phyloP scores from a whole-genome alignment of 148 eudicot species.

The Spergularia marina region DNA sequence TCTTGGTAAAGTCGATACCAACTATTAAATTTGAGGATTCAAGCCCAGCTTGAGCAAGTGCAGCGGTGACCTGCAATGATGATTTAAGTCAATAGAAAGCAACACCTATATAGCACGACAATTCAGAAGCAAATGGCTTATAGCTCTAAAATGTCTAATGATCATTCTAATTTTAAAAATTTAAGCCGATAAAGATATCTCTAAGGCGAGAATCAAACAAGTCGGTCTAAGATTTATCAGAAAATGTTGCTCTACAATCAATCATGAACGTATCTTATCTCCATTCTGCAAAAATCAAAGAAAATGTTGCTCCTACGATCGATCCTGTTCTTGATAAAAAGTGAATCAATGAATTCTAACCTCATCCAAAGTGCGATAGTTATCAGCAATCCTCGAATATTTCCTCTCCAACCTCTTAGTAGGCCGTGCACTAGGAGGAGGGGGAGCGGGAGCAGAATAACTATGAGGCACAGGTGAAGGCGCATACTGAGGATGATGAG shows the following conservation, averaged over 20 bases:
- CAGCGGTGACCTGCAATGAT: constrained; percentile 76
- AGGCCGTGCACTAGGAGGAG: constrained; percentile 31
- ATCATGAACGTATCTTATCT: too few species aligned
- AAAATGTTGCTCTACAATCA: too few species aligned
- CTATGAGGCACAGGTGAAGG: constrained; percentile 28
- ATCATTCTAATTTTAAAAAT: too few species aligned
- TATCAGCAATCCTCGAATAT: constrained; percentile 87
- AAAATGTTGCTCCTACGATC: not conserved
- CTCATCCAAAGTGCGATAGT: constrained; percentile 84
- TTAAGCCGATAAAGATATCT: too few species aligned
- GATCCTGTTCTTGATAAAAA: not conserved
- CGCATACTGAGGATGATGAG: constrained; percentile 37
- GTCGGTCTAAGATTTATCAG: too few species aligned
- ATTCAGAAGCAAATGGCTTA: not conserved
- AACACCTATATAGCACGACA: not conserved
- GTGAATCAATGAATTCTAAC: constrained; percentile 31
- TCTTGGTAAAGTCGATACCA: constrained; percentile 98
- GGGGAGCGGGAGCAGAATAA: constrained; percentile 7
- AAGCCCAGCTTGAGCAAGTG: constrained; percentile 84
- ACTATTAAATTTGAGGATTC: constrained; percentile 96
- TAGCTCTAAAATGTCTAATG: too few species aligned
- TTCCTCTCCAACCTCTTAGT: constrained; percentile 64
- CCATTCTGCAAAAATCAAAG: not conserved
- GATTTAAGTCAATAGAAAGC: not conserved
- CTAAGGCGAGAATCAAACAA: too few species aligned